phyloP scores from a whole-genome alignment of 208 protist genomes.

The Lotmaria passim region DNA sequence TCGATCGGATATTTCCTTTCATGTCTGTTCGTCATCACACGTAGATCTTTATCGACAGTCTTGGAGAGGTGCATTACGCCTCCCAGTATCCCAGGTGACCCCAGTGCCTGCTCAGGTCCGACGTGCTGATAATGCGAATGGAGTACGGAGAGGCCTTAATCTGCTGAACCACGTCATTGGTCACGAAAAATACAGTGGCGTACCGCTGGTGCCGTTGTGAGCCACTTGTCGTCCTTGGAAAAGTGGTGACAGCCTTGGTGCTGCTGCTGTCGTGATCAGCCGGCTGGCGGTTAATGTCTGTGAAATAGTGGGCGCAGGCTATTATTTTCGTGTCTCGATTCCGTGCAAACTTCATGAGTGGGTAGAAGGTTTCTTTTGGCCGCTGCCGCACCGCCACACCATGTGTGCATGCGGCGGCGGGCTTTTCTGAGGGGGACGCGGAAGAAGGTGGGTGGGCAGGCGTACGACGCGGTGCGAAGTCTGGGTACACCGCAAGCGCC shows the following conservation, averaged over 20 bases:
- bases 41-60: too few relatives aligned
- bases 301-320: constrained; percentile 20
- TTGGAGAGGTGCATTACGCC: not conserved
- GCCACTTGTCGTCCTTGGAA: not conserved
- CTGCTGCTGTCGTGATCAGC: too few relatives aligned
- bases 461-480: not conserved
- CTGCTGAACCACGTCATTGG: constrained; percentile 13
- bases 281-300: too few relatives aligned
- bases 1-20: too few relatives aligned
- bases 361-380: constrained; percentile 4
- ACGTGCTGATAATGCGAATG: constrained; percentile 12
- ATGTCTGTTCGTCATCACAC: too few relatives aligned
- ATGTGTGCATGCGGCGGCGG: not conserved
- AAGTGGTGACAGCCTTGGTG: too few relatives aligned
- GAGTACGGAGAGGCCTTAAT: constrained; percentile 21
- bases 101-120: not conserved
- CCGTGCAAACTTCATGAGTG: constrained; percentile 8
- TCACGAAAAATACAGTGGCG: not conserved
- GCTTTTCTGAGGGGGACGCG: too few relatives aligned
- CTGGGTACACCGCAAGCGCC: not conserved
- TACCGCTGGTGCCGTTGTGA: not conserved
- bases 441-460: not conserved
- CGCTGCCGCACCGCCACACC: not conserved
- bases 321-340: constrained; percentile 14
- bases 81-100: constrained; percentile 5